These are phyloP conservation scores for Diaporthe citrichinensis DNA, from an alignment of 2,329 filamentous ascomycete species.

Conservation along the genomic window DNA sequence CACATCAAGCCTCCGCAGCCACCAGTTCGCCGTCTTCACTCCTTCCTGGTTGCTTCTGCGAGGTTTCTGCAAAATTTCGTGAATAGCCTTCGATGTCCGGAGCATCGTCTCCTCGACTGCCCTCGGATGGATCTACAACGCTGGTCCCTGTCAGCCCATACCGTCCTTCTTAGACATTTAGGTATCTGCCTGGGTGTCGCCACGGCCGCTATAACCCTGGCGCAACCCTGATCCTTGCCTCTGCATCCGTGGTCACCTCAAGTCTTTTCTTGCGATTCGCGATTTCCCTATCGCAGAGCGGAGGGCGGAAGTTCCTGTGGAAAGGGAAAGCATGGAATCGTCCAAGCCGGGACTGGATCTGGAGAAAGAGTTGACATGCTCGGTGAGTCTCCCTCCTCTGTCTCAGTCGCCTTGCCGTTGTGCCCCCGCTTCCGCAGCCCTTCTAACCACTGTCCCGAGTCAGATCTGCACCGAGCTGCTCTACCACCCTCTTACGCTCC, in stretches of 20 bases:
- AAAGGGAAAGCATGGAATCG: slow-evolving; percentile 59
- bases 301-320: slow-evolving; percentile 18
- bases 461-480: slow-evolving; percentile 98
- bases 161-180: background rate
- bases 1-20: slow-evolving; percentile 31
- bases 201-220: slow-evolving; percentile 32
- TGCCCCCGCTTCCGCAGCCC: slow-evolving; percentile 28
- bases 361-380: slow-evolving; percentile 95
- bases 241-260: background rate
- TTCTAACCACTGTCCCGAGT: slow-evolving; percentile 38
- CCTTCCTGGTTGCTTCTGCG: background rate
- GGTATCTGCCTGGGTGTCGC: background rate
- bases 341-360: slow-evolving; percentile 74
- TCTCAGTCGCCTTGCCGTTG: slow-evolving; percentile 17
- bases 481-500: slow-evolving; percentile 89
- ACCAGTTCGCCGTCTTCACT: background rate
- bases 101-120: background rate
- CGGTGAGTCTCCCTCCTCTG: slow-evolving; percentile 71
- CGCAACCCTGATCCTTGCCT: slow-evolving; percentile 53
- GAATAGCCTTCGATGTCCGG: background rate
- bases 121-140: slow-evolving; percentile 9
- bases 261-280: slow-evolving; percentile 19
- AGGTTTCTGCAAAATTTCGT: background rate
- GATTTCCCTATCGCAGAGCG: slow-evolving; percentile 13
- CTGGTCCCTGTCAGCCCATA: slow-evolving; percentile 42